Evolutionary conservation across 371 early-diverging fungal species (phyloP).

Genomic region (Lichtheimia ramosa): DNA sequence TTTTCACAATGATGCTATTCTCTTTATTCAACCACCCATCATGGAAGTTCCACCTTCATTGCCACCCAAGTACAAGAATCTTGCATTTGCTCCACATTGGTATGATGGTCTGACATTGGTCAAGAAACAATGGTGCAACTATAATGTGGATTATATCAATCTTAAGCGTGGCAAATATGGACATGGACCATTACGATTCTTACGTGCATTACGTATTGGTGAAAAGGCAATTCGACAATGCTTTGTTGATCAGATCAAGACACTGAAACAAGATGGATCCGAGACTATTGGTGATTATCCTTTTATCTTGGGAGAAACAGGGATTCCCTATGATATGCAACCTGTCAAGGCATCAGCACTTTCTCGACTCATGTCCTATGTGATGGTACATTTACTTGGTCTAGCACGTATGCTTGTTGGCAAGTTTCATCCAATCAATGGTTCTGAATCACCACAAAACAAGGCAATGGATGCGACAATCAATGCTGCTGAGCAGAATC

Average conservation of each 20-base stretch:
- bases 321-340: slow-evolving; percentile 76
- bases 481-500: slow-evolving; percentile 61
- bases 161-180: slow-evolving; percentile 65
- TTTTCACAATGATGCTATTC: slow-evolving; percentile 49
- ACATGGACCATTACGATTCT: slow-evolving; percentile 44
- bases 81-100: slow-evolving; percentile 77
- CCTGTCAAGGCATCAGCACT: slow-evolving; percentile 7
- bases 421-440: slow-evolving; percentile 9
- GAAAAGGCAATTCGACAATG: slow-evolving; percentile 58
- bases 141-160: slow-evolving; percentile 68
- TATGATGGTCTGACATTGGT: slow-evolving; percentile 74
- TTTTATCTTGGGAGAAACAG: slow-evolving; percentile 70
- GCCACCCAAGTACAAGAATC: slow-evolving; percentile 36
- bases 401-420: not conserved
- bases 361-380: not conserved
- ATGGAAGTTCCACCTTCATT: slow-evolving; percentile 57
- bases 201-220: slow-evolving; percentile 61
- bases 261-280: slow-evolving; percentile 55
- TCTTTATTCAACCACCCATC: slow-evolving; percentile 73
- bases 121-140: slow-evolving; percentile 67
- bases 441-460: slow-evolving; percentile 50
- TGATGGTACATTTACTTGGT: not conserved
- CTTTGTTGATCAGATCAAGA: slow-evolving; percentile 58
- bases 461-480: slow-evolving; percentile 72
- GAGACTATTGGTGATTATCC: slow-evolving; percentile 52